Base-by-base conservation (phyloP, 768 basidiomycete genomes). In the Russula compacta region DNA sequence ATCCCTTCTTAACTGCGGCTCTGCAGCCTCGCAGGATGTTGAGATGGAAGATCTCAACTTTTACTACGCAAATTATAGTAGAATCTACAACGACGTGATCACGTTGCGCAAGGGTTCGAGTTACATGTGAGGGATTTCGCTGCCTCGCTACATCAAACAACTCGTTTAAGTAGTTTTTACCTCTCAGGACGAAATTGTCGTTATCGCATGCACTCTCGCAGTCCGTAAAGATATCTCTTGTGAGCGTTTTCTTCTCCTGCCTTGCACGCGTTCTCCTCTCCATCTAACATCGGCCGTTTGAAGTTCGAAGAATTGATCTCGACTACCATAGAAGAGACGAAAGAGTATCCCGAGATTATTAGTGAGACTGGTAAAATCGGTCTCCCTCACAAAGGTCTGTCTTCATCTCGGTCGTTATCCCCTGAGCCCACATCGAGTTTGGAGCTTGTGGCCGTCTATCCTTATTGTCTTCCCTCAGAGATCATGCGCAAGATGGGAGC, bases 401-500 rank as follows among this genome's bases (percentile, higher is more conserved):
- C 42, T 14, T 19, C 38, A 17, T 53, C 19, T 24, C 17, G 2
- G 4, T 35, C 6, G 12, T 29, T 11, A 21, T 10, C 8, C 38
- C 11, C 32, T 24, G 24, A 12, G 5, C 1, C 53, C 3, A 42
- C 39, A 33, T 33, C 49, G 49, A 33, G 8, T 50, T 50, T 4
- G 32, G 14, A 29, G 24, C 50, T 21, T 33, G n/a, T 36, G 10
- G 12, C 29, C 42, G 6, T 44, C 33, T 7, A 19, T 50, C n/a
- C n/a, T 43, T n/a, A 35, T 55, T 21, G 2, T 4, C 32, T 35
- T 29, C 52, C 53, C 47, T 17, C 65, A 83, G 95, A 97, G 71
- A 98, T 98, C 69, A 95, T 98, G 95, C 89, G 90, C 70, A 92
- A 97, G 73, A 98, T 95, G 64, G 95, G 95, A 47, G 89, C 93